Conservation (phyloP, 257 asterid species). For the Solanum clarkiae region DNA sequence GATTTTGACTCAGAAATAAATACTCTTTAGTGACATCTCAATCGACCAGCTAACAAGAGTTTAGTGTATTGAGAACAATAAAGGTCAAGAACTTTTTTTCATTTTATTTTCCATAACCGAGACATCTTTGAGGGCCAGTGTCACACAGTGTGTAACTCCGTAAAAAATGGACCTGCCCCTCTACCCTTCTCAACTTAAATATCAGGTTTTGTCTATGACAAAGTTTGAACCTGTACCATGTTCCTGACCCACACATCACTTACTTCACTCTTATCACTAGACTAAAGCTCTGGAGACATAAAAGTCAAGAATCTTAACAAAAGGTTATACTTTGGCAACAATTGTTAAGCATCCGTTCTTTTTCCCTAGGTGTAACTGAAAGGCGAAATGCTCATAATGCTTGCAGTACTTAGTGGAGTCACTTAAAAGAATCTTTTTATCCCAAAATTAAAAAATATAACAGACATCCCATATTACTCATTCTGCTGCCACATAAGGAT, state of each 20-base stretch:
- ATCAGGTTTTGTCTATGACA: background rate
- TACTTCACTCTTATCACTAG: background rate
- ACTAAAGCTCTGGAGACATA: background rate
- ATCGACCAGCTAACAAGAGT: background rate
- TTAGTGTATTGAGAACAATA: background rate
- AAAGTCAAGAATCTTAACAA: background rate
- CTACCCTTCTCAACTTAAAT: background rate
- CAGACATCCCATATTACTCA: background rate
- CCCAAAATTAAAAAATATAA: background rate
- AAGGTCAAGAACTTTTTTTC: background rate
- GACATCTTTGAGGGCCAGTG: background rate
- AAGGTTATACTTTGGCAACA: background rate
- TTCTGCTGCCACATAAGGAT: background rate
- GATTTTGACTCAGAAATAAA: background rate
- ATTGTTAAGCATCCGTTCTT: background rate
- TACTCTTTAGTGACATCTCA: background rate
- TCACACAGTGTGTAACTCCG: background rate
- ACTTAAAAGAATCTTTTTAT: background rate
- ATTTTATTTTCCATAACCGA: background rate
- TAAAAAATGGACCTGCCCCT: background rate
- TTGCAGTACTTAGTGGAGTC: background rate
- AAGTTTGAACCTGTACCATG: background rate
- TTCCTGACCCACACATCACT: background rate
- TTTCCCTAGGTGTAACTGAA: background rate
- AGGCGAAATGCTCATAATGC: background rate